Base-by-base conservation (phyloP, 2,329 filamentous ascomycete genomes). In the Beauveria sp. region DNA sequence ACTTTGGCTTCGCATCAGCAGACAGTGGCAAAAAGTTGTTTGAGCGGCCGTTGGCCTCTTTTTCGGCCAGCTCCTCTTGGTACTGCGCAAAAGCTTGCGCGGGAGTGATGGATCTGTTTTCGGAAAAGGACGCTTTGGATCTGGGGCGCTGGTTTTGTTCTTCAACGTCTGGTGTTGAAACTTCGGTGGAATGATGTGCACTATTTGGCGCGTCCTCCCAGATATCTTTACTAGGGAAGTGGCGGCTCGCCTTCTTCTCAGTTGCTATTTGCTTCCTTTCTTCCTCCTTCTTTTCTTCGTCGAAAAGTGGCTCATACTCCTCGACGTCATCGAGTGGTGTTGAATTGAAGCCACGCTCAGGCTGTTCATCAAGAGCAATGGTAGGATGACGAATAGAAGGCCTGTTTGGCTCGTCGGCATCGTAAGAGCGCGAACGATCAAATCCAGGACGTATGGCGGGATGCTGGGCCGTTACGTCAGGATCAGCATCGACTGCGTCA, bases 171-270 rank as follows among this genome's bases (percentile, higher is more conserved):
- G 92, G 92, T 0, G 91, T 94, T 3, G 88, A 90, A 8, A 97
- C 93, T 63, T 90, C 92, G 3, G 92, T 87, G 40, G 84, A 87
- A 69, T 83, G 85, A 69, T 94, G 86, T 57, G 91, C 80, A 74
- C 92, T 96, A 70, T 87, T 89, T 4, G 96, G 94, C 0, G 91
- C 88, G 72, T 99, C 96, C 76, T 99, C 94, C 94, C 94, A 99
- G 46, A 97, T 85, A 71, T 99, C 94, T 72, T 92, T 89, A 73
- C 92, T 97, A 1, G 94, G 94, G 74, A 99, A 99, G 64, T 83
- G 75, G 63, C 88, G 88, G 64, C 85, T 84, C 63, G 81, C 77
- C 65, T 84, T 80, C 64, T 80, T 80, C 55, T 79, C 76, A 26
- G 71, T 70, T 47, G 72, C 70, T 9, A 72, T 68, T 37, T 72